These are phyloP conservation scores for Conoideocrella luteorostrata DNA, from an alignment of 2,329 filamentous ascomycete species.

Conservation along the genomic window DNA sequence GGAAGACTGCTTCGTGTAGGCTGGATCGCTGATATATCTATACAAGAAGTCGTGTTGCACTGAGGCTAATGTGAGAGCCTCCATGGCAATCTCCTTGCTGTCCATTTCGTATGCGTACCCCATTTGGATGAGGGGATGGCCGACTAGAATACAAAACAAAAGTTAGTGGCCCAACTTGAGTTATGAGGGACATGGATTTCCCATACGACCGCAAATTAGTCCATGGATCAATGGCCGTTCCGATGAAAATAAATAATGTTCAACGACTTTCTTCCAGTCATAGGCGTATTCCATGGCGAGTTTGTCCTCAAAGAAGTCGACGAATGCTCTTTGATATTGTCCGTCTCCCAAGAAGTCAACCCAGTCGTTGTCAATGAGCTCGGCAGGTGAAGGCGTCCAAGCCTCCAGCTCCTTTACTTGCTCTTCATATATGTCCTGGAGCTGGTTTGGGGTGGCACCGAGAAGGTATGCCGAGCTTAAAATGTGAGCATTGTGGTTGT, in stretches of 20 bases:
- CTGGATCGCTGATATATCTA: conserved; percentile 64
- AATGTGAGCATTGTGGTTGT: conserved; percentile 80
- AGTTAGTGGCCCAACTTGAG: conserved; percentile 13
- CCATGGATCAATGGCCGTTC: conserved; percentile 75
- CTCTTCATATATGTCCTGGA: conserved; percentile 75
- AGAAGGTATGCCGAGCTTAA: conserved; percentile 81
- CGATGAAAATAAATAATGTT: conserved; percentile 68
- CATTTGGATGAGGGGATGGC: conserved; percentile 87
- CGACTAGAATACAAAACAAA: conserved; percentile 59
- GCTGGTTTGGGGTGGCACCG: conserved; percentile 64
- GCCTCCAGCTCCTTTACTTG: conserved; percentile 66
- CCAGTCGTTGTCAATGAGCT: conserved; percentile 82
- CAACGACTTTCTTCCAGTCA: conserved; percentile 73
- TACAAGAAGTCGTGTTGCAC: conserved; percentile 54
- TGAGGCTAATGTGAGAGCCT: conserved; percentile 68
- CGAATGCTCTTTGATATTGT: conserved; percentile 78
- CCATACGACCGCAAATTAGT: conserved; percentile 69
- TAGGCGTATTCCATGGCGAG: conserved; percentile 68
- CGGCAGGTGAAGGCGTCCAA: conserved; percentile 79
- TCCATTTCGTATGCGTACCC: conserved; percentile 90
- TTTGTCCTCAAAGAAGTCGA: conserved; percentile 95
- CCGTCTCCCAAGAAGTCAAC: conserved; percentile 72
- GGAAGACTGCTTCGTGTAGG: conserved; percentile 59
- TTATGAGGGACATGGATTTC: not conserved
- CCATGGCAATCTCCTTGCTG: conserved; percentile 79